Conservation (phyloP, 306 rosid genomes). For the Senna siamea region DNA sequence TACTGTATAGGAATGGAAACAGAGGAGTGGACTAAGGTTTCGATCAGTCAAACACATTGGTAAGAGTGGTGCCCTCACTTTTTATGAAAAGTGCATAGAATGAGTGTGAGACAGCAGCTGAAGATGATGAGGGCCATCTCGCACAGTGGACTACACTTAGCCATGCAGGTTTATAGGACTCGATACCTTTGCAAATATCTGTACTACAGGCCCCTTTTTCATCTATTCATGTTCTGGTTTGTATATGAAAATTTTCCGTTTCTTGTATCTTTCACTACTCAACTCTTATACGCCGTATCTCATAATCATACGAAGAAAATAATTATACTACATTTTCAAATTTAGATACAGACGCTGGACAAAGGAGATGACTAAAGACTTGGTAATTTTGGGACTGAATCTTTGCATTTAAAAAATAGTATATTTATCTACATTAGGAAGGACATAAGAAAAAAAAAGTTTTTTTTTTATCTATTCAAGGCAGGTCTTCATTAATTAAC, state of each 20-base stretch:
- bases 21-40: not conserved
- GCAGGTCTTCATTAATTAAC: no score
- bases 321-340: not conserved
- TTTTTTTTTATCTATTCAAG: no score
- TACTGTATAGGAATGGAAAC: not conserved
- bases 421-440: no score
- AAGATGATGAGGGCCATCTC: not conserved
- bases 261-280: not conserved
- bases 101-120: not conserved
- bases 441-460: no score
- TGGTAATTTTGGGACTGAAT: no score
- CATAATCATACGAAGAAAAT: not conserved
- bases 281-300: not conserved
- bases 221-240: constrained; percentile 31
- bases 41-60: not conserved
- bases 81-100: constrained; percentile 9
- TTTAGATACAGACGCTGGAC: no score
- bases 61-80: constrained; percentile 13
- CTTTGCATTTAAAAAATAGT: no score
- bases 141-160: not conserved
- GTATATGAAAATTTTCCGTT: constrained; percentile 5
- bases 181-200: not conserved
- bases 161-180: not conserved
- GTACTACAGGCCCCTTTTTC: not conserved
- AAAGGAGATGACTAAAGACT: no score